Percentiles rank a stretch among this genome's conserved stretches.
Evolutionary conservation across 495 filamentous ascomycete species (phyloP).

Genomic region (Annulohypoxylon bovei): DNA sequence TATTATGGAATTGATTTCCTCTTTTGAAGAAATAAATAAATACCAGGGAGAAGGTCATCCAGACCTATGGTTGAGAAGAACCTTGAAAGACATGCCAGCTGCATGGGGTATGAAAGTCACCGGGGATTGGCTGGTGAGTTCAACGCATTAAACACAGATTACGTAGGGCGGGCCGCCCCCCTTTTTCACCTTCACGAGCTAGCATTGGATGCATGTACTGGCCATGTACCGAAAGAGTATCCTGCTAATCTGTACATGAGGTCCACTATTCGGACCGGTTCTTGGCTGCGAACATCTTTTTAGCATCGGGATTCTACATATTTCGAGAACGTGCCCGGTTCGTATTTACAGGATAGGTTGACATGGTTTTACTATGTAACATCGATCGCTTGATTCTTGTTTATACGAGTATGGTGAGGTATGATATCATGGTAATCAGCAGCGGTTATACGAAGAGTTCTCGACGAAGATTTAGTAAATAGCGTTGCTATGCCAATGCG

Average conservation of each 20-base stretch:
- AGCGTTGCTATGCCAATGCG: background rate
- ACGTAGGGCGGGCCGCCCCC: conserved; percentile 29
- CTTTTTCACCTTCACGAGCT: conserved; percentile 25
- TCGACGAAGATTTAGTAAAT: conserved; percentile 5
- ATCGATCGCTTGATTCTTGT: conserved; percentile 13
- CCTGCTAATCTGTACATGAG: background rate
- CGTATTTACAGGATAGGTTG: conserved; percentile 19
- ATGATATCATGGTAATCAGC: conserved; percentile 5
- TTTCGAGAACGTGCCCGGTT: conserved; percentile 22
- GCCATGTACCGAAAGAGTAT: conserved; percentile 1
- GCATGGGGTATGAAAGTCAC: background rate
- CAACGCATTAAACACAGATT: conserved; percentile 12
- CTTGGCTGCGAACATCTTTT: conserved; percentile 29
- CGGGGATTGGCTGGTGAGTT: background rate
- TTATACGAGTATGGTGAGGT: conserved; percentile 21
- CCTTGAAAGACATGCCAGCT: background rate
- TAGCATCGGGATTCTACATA: conserved; percentile 21
- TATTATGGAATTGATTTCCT: conserved; percentile 1
- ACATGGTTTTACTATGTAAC: background rate
- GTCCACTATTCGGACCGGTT: conserved; percentile 30
- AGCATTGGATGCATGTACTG: conserved; percentile 10
- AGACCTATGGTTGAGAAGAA: background rate
- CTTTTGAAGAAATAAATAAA: background rate
- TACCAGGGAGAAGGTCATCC: background rate
- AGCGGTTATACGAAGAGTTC: background rate